A percentile compares a stretch with the other conserved stretches of the same genome.
Evolutionary conservation across 768 basidiomycete species (phyloP).

Genomic region (Tremella mesenterica): DNA sequence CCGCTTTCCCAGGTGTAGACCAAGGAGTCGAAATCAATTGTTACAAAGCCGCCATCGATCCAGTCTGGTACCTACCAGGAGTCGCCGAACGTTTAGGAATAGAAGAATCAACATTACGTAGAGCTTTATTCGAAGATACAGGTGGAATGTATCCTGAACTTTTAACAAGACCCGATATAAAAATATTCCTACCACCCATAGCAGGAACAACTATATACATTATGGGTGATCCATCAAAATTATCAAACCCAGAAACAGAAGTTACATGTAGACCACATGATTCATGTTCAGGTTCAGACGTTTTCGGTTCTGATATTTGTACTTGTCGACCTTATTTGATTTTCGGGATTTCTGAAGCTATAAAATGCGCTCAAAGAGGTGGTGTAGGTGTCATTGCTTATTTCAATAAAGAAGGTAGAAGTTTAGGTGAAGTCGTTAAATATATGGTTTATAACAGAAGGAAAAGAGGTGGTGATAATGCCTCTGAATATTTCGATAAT

Average conservation of each 20-base stretch:
- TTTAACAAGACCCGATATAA: conserved; percentile 89
- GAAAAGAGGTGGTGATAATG: conserved; percentile 86
- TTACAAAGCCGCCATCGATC: conserved; percentile 92
- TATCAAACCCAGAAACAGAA: conserved; percentile 39
- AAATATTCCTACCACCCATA: conserved; percentile 90
- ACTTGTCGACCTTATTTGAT: conserved; percentile 65
- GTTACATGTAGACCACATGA: conserved; percentile 55
- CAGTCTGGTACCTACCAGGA: conserved; percentile 91
- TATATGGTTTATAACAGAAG: conserved; percentile 94
- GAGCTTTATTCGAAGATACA: conserved; percentile 92
- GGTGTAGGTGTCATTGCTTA: conserved; percentile 91
- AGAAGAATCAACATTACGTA: conserved; percentile 71
- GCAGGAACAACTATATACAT: conserved; percentile 83
- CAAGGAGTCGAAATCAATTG: conserved; percentile 78
- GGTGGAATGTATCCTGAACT: conserved; percentile 62
- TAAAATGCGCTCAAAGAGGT: conserved; percentile 68
- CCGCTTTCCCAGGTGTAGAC: conserved; percentile 41
- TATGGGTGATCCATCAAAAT: conserved; percentile 74
- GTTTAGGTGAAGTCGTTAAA: conserved; percentile 63
- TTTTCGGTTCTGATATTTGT: conserved; percentile 64
- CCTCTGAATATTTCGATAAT: conserved; percentile 86
- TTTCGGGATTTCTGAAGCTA: conserved; percentile 88
- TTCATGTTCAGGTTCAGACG: conserved; percentile 94
- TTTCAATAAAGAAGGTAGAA: conserved; percentile 52
- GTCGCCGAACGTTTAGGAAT: conserved; percentile 90